Evolutionary conservation across 345 rosid species (phyloP).

Genomic region (Camelina neglecta): DNA sequence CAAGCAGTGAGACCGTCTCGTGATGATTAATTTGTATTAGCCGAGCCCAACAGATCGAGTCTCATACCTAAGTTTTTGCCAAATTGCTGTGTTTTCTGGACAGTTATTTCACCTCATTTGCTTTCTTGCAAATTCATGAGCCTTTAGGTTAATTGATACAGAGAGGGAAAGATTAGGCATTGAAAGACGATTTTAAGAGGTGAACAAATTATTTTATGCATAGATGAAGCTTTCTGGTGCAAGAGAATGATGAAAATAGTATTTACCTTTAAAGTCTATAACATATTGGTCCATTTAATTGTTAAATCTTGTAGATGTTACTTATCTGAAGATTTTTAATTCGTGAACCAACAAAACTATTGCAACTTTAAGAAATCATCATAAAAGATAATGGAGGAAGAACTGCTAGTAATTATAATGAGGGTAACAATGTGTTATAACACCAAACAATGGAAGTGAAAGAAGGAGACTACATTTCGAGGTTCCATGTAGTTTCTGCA

Average conservation of each 20-base stretch:
- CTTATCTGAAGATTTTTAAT: background rate
- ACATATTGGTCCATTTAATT: no score
- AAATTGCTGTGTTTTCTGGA: constrained; percentile 19
- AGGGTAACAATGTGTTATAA: background rate
- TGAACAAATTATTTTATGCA: background rate
- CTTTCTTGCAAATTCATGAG: constrained; percentile 18
- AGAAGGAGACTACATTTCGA: constrained; percentile 54
- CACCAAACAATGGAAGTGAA: constrained; percentile 15
- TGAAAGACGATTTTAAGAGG: background rate
- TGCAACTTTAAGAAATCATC: background rate
- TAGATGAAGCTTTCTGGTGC: background rate
- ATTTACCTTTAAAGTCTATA: background rate
- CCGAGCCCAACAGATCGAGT: background rate
- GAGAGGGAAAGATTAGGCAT: constrained; percentile 1
- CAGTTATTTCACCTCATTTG: background rate
- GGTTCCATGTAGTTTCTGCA: constrained; percentile 81
- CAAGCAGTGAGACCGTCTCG: constrained; percentile 20
- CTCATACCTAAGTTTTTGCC: constrained; percentile 34
- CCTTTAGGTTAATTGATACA: constrained; percentile 33
- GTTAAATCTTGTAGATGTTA: background rate
- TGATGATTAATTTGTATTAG: constrained; percentile 6
- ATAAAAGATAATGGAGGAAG: background rate
- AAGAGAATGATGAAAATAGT: background rate
- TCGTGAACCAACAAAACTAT: background rate
- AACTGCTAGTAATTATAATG: no score